Conservation (phyloP, 805 yeast species). For the Ogataea paraovalis region DNA sequence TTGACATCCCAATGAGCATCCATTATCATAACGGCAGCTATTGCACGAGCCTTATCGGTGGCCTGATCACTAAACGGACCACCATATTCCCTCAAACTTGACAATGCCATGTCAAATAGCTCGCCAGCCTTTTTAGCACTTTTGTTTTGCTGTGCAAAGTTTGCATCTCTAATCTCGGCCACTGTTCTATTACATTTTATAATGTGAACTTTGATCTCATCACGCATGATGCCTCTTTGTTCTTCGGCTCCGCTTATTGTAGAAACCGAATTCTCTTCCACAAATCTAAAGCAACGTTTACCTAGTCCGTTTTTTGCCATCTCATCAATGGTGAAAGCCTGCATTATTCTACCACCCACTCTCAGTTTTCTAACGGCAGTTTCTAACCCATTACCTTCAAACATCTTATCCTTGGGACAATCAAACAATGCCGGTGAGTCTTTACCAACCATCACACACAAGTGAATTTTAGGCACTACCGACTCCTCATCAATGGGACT, state of each 20-base stretch:
- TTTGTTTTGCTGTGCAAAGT: constrained; percentile 82
- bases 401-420: constrained; percentile 47
- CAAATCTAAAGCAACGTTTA: constrained; percentile 68
- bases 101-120: constrained; percentile 72
- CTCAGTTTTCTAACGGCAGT: constrained; percentile 69
- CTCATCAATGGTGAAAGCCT: constrained; percentile 86
- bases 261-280: constrained; percentile 56
- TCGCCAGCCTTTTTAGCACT: constrained; percentile 72
- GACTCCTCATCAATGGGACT: constrained; percentile 38
- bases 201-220: constrained; percentile 70
- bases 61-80: constrained; percentile 43
- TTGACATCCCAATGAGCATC: constrained; percentile 81
- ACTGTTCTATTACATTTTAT: constrained; percentile 63
- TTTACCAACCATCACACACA: constrained; percentile 68
- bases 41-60: constrained; percentile 44
- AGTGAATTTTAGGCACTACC: constrained; percentile 66
- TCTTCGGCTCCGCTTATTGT: constrained; percentile 47
- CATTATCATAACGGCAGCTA: constrained; percentile 80
- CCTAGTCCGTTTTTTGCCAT: constrained; percentile 78
- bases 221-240: constrained; percentile 30
- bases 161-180: constrained; percentile 68
- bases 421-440: constrained; percentile 74
- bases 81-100: constrained; percentile 57
- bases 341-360: constrained; percentile 82
- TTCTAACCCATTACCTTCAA: constrained; percentile 63